These are phyloP conservation scores for Syncephalastrum contaminatum DNA, from an alignment of 371 early-diverging fungal genomes.

Conservation along the genomic window DNA sequence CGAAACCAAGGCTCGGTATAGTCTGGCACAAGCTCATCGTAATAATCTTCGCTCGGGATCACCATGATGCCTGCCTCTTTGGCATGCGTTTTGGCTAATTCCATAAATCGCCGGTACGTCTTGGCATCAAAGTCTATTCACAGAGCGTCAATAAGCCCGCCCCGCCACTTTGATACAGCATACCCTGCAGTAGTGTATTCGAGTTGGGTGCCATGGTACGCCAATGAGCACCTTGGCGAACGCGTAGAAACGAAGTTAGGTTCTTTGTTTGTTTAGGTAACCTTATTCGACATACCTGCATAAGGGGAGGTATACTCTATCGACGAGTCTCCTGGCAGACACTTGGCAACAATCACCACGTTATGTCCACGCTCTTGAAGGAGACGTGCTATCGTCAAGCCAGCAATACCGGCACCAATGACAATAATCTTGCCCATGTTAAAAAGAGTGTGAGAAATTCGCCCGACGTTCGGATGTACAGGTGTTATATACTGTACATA, in stretches of 20 bases:
- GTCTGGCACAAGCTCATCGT: slow-evolving; percentile 40
- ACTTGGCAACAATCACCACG: slow-evolving; percentile 57
- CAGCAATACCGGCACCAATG: slow-evolving; percentile 76
- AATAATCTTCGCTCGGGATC: slow-evolving; percentile 42
- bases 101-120: slow-evolving; percentile 42
- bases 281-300: slow-evolving; percentile 50
- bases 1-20: slow-evolving; percentile 55
- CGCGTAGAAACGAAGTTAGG: background rate
- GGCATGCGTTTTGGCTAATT: slow-evolving; percentile 35
- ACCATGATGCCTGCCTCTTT: slow-evolving; percentile 47
- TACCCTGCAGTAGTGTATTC: slow-evolving; percentile 46
- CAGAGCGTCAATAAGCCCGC: no score
- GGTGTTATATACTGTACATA: no score
- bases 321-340: slow-evolving; percentile 51
- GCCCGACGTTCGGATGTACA: no score
- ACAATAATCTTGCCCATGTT: slow-evolving; percentile 36
- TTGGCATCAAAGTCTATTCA: slow-evolving; percentile 43
- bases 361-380: slow-evolving; percentile 54
- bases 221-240: slow-evolving; percentile 67
- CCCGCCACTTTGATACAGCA: background rate
- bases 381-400: slow-evolving; percentile 63
- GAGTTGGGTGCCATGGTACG: slow-evolving; percentile 54
- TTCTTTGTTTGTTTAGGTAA: background rate
- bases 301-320: slow-evolving; percentile 72
- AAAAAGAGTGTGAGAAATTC: background rate